A percentile compares a stretch with the other conserved stretches of the same genome.
Evolutionary conservation across 768 basidiomycete genomes (phyloP).

Genomic region (Rhizopogon salebrosus): DNA sequence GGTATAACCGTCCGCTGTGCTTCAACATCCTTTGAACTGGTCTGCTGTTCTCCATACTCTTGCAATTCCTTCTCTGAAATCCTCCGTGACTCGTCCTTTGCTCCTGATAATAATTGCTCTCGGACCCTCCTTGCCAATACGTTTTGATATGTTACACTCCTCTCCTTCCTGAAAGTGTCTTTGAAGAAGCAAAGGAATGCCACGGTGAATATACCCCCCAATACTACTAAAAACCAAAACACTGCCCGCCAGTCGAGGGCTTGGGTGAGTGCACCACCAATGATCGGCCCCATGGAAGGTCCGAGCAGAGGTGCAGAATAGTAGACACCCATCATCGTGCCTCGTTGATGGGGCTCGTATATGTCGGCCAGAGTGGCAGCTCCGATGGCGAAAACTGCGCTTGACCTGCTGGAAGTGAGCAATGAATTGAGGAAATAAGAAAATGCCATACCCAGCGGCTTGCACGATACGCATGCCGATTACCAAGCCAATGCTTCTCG

Average conservation of each 20-base stretch:
- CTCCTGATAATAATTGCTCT: slow-evolving; percentile 11
- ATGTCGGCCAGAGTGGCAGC: slow-evolving; percentile 79
- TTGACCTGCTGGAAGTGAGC: slow-evolving; percentile 36
- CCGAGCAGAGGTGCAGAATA: slow-evolving; percentile 79
- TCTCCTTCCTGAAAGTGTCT: slow-evolving; percentile 81
- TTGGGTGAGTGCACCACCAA: slow-evolving; percentile 67
- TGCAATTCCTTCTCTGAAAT: slow-evolving; percentile 6
- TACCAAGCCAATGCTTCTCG: slow-evolving; percentile 49
- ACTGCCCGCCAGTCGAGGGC: slow-evolving; percentile 74
- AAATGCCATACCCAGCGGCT: slow-evolving; percentile 47
- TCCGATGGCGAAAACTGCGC: slow-evolving; percentile 69
- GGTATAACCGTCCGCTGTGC: slow-evolving; percentile 9
- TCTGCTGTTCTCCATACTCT: neutral
- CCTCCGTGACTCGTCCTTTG: slow-evolving; percentile 14
- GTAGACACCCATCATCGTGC: slow-evolving; percentile 77
- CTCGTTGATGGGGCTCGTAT: slow-evolving; percentile 69
- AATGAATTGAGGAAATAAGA: neutral
- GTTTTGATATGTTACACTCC: slow-evolving; percentile 75
- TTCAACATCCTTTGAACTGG: slow-evolving; percentile 21
- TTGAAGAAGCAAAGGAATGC: slow-evolving; percentile 68
- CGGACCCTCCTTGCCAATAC: slow-evolving; percentile 44
- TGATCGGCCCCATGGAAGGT: slow-evolving; percentile 59
- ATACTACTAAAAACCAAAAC: slow-evolving; percentile 78
- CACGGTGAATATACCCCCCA: slow-evolving; percentile 48
- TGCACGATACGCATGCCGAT: slow-evolving; percentile 69